Conservation (phyloP, 164 flowering plant genomes). For the Umbilicus rupestris region DNA sequence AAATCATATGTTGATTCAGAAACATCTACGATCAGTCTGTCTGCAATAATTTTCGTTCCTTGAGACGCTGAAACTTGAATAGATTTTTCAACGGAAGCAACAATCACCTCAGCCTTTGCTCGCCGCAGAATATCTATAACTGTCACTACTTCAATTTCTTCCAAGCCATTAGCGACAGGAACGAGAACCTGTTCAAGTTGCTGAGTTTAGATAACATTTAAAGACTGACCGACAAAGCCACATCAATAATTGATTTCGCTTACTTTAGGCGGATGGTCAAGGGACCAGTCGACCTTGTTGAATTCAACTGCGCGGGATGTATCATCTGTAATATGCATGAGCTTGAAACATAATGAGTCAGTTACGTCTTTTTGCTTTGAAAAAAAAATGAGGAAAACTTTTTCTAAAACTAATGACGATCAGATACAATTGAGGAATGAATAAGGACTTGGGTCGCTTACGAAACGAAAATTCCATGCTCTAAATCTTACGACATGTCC, state of each 20-base stretch:
- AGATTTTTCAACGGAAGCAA: constrained; percentile 82
- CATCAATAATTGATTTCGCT: constrained; percentile 13
- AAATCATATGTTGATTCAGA: constrained; percentile 61
- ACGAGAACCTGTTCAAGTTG: constrained; percentile 54
- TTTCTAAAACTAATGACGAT: background rate
- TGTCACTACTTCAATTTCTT: constrained; percentile 74
- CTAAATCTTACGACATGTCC: too few species aligned
- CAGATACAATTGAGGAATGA: background rate
- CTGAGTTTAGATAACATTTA: background rate
- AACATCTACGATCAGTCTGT: constrained; percentile 53
- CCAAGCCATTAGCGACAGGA: constrained; percentile 86
- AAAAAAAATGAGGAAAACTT: background rate
- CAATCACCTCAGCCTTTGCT: constrained; percentile 64
- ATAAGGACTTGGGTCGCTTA: background rate
- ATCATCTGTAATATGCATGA: constrained; percentile 30
- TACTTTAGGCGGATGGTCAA: constrained; percentile 66
- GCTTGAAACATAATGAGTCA: constrained; percentile 24
- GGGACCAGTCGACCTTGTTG: constrained; percentile 64
- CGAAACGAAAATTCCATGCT: background rate
- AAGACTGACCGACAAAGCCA: background rate
- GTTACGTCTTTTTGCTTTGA: background rate
- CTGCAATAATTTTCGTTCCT: constrained; percentile 68
- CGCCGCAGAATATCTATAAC: constrained; percentile 68
- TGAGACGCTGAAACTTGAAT: constrained; percentile 45
- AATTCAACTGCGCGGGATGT: constrained; percentile 48